These are phyloP conservation scores for Globisporangium paroecandrum DNA, from an alignment of 352 stramenopile species.

Conservation along the genomic window DNA sequence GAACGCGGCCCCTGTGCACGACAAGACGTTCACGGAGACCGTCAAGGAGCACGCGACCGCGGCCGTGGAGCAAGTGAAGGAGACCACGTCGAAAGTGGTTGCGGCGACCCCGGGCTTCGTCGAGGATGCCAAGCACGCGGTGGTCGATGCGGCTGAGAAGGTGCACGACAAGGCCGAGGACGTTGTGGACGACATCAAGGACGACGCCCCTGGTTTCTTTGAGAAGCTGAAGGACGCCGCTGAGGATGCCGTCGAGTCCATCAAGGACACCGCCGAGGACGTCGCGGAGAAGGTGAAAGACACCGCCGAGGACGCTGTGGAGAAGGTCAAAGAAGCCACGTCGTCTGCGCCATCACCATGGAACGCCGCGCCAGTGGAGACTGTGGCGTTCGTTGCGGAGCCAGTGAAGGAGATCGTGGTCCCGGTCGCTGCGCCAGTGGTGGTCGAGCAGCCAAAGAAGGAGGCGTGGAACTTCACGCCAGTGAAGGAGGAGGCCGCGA, in stretches of 20 bases:
- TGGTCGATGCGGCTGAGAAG: slow-evolving; percentile 13
- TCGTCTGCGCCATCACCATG: slow-evolving; percentile 16
- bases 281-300: slow-evolving; percentile 20
- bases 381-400: slow-evolving; percentile 18
- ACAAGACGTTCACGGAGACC: slow-evolving; percentile 22
- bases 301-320: slow-evolving; percentile 4
- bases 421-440: slow-evolving; percentile 3
- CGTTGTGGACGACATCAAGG: slow-evolving; percentile 22
- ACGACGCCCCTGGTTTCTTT: slow-evolving; percentile 1
- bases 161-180: slow-evolving; percentile 21
- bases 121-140: slow-evolving; percentile 19
- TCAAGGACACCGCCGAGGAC: slow-evolving; percentile 13
- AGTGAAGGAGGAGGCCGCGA: slow-evolving; percentile 25
- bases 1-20: slow-evolving; percentile 33
- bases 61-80: slow-evolving; percentile 15
- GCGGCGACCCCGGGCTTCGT: slow-evolving; percentile 20
- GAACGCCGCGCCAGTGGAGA: slow-evolving; percentile 19
- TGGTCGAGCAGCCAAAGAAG: slow-evolving; percentile 19
- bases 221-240: slow-evolving; percentile 17
- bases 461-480: slow-evolving; percentile 31
- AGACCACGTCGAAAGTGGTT: slow-evolving; percentile 14
- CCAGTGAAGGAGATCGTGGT: slow-evolving; percentile 19
- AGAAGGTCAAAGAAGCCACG: slow-evolving; percentile 16
- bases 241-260: slow-evolving; percentile 14
- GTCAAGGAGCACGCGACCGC: slow-evolving; percentile 17